Conservation (phyloP, 805 yeast species). For the Nakazawaea wyomingensis region DNA sequence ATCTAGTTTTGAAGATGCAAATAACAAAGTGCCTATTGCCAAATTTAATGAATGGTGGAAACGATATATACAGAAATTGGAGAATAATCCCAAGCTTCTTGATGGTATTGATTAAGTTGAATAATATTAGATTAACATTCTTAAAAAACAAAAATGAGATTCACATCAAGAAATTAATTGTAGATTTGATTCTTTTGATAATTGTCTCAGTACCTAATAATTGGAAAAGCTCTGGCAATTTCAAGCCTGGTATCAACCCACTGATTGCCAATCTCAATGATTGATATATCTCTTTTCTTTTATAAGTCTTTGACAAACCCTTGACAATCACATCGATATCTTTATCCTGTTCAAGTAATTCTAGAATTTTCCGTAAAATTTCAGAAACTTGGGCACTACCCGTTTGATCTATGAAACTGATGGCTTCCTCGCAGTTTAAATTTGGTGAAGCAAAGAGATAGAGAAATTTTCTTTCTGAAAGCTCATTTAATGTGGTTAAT, state of each 20-base stretch:
- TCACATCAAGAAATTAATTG: slow-evolving; percentile 6
- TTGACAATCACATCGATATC: slow-evolving; percentile 6
- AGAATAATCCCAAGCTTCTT: slow-evolving; percentile 78
- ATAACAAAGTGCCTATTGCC: slow-evolving; percentile 81
- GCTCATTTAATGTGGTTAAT: slow-evolving; percentile 49
- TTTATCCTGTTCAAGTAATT: slow-evolving; percentile 4
- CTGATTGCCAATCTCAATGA: slow-evolving; percentile 62
- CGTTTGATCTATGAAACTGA: slow-evolving; percentile 25
- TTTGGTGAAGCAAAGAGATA: slow-evolving; percentile 41
- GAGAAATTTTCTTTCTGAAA: slow-evolving; percentile 34
- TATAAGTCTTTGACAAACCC: slow-evolving; percentile 4
- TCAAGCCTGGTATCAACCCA: slow-evolving; percentile 67
- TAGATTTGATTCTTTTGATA: slow-evolving; percentile 20
- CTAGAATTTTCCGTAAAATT: slow-evolving; percentile 14
- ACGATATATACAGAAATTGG: slow-evolving; percentile 70
- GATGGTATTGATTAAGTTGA: slow-evolving; percentile 34
- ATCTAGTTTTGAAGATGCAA: slow-evolving; percentile 76
- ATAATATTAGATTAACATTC: slow-evolving; percentile 15
- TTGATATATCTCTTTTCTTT: slow-evolving; percentile 45
- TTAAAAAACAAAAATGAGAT: too few relatives aligned
- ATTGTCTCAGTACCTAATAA: slow-evolving; percentile 45
- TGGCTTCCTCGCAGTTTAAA: slow-evolving; percentile 21
- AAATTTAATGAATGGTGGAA: slow-evolving; percentile 95
- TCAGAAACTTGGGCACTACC: slow-evolving; percentile 12
- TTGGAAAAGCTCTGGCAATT: slow-evolving; percentile 51